Base-by-base conservation (phyloP, 1,139 yeast genomes). In the Magnusiomyces tetraspermus region DNA sequence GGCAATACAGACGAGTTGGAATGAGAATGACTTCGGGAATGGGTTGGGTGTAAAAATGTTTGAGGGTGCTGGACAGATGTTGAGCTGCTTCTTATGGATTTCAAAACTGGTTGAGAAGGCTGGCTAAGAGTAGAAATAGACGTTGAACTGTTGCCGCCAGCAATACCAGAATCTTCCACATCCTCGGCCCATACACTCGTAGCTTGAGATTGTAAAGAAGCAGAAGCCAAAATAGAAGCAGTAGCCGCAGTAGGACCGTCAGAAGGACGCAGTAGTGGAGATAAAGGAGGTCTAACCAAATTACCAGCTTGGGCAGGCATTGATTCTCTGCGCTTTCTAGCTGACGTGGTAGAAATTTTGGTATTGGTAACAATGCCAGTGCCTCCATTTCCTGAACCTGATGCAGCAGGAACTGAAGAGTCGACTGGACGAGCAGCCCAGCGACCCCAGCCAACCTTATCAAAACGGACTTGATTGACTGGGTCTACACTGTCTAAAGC, bases 391-490 rank as follows among this genome's bases (percentile, higher is more conserved):
- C 46, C 4, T 17, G 17, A 22, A 11, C 51, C 17, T 15, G 15
- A 19, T 4, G 22, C 17, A 8, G 21, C 15, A n/a, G 41, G n/a
- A 2, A 21, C 47, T 3, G 44, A 17, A 5, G 53, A 54, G 53
- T 75, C 77, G 17, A 77, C 79, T 49, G 75, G 71, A 55, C 82
- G 76, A 6, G 90, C 95, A 28, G 90, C 88, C 97, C 97, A 90
- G 64, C 92, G 94, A 55, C 97, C 97, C 97, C 97, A 90, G 26
- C 97, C 97, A 43, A 89, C 89, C 71, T 90, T 90, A 63, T 88
- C 96, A 71, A 90, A 90, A 21, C 85, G 79, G n/a, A 76, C 71
- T 54, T 76, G 74, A 54, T 83, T 79, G 28, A 73, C 75, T 4
- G 78, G 71, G 64, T 83, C 94, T 17, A 84, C 85, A 51, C 74